phyloP scores from a whole-genome alignment of 805 yeast genomes.

The Myxozyma melibiosi region DNA sequence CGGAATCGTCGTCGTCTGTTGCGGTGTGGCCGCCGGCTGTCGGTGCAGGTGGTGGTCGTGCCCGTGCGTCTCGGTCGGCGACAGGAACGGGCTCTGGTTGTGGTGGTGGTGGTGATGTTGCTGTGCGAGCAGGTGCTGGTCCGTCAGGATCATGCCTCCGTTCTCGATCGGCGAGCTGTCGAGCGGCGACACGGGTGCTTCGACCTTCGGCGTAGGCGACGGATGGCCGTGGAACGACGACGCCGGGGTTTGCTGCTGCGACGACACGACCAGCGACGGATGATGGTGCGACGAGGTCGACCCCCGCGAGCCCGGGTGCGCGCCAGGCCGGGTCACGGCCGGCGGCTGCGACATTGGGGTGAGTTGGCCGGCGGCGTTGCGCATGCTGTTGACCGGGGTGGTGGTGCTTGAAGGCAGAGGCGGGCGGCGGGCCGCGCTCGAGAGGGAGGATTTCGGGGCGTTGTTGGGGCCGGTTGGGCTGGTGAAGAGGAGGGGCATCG shows the following conservation, averaged over 20 bases:
- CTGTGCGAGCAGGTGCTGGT: not conserved
- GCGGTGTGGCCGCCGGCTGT: too few species aligned
- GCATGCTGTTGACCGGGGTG: conserved; percentile 1
- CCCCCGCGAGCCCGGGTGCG: conserved; percentile 9
- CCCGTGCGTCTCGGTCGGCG: not conserved
- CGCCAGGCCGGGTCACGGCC: not conserved
- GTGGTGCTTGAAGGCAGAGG: not conserved
- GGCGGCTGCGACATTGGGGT: conserved; percentile 9
- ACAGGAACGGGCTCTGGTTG: not conserved
- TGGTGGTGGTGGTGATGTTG: not conserved
- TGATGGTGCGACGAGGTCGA: not conserved
- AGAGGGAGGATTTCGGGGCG: not conserved
- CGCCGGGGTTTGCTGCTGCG: too few species aligned
- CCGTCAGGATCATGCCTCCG: not conserved
- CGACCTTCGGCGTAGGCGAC: conserved; percentile 6
- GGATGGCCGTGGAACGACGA: not conserved
- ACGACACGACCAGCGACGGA: not conserved
- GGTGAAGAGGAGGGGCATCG: conserved; percentile 21
- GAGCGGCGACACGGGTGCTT: not conserved
- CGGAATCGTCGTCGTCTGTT: too few species aligned
- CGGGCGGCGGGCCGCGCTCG: not conserved
- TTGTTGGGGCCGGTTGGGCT: conserved; percentile 18
- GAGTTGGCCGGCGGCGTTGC: not conserved
- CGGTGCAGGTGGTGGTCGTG: too few species aligned
- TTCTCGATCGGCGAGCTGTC: not conserved